Conservation (phyloP, 1,139 yeast genomes). For the Torulaspora globosa region DNA sequence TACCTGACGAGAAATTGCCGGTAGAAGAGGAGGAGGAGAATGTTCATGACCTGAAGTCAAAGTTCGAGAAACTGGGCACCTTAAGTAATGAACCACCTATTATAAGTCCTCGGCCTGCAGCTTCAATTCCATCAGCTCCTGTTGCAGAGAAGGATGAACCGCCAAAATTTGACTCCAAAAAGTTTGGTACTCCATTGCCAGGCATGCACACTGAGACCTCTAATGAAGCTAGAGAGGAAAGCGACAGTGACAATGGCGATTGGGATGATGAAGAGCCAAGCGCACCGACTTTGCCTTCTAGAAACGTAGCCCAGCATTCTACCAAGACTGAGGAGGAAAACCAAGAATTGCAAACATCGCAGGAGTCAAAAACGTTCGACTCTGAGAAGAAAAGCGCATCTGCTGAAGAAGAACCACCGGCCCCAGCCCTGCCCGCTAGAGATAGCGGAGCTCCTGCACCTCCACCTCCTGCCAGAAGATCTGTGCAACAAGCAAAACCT, state of each 20-base stretch:
- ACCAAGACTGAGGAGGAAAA: slow-evolving; percentile 1
- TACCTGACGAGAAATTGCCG: slow-evolving; percentile 10
- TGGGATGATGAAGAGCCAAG: slow-evolving; percentile 34
- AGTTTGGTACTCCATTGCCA: slow-evolving; percentile 35
- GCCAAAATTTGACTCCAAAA: slow-evolving; percentile 30
- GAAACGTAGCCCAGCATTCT: slow-evolving; percentile 12
- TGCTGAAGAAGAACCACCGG: slow-evolving; percentile 11
- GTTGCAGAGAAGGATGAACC: slow-evolving; percentile 40
- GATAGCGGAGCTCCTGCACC: slow-evolving; percentile 21
- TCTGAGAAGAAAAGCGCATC: slow-evolving; percentile 11
- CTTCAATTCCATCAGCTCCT: slow-evolving; percentile 25
- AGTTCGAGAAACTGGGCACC: slow-evolving; percentile 35
- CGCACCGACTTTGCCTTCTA: slow-evolving; percentile 20
- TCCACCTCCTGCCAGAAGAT: slow-evolving; percentile 37
- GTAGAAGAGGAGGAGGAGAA: slow-evolving; percentile 27
- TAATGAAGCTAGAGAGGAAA: slow-evolving; percentile 32
- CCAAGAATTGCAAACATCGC: too few species aligned
- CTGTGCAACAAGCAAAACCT: slow-evolving; percentile 33
- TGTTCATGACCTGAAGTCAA: slow-evolving; percentile 37
- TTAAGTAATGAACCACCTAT: slow-evolving; percentile 27
- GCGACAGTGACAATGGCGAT: slow-evolving; percentile 36
- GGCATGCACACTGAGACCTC: slow-evolving; percentile 33
- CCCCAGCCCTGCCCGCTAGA: slow-evolving; percentile 17
- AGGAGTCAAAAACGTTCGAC: slow-evolving; percentile 15
- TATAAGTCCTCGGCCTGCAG: slow-evolving; percentile 33